Conservation (phyloP, 345 rosid genomes). For the Rubroshorea leprosula region DNA sequence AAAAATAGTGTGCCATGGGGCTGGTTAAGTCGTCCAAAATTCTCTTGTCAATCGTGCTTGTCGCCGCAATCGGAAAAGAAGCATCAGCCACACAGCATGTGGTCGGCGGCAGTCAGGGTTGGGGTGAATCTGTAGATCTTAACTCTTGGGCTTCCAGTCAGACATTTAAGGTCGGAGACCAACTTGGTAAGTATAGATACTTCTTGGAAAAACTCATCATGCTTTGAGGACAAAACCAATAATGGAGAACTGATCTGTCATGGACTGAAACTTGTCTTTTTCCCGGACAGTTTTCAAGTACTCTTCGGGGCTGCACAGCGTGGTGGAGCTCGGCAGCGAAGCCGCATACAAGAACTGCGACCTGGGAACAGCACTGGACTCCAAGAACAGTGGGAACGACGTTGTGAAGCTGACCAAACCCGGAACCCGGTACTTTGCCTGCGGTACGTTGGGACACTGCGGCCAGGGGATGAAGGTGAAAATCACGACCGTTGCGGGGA, state of each 20-base stretch:
- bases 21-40: conserved; percentile 24
- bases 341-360: conserved; percentile 75
- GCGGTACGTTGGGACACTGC: conserved; percentile 87
- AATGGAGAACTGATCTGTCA: neutral
- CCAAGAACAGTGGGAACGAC: conserved; percentile 66
- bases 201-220: too few relatives aligned
- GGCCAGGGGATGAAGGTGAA: conserved; percentile 83
- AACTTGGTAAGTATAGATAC: conserved; percentile 63
- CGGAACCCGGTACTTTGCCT: conserved; percentile 73
- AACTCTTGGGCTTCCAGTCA: conserved; percentile 59
- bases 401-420: conserved; percentile 60
- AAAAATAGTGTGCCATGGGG: conserved; percentile 13
- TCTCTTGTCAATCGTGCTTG: conserved; percentile 27
- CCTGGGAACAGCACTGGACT: conserved; percentile 56
- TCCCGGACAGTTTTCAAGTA: conserved; percentile 64
- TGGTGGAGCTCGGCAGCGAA: conserved; percentile 67
- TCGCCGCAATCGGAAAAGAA: conserved; percentile 27
- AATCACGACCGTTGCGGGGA: conserved; percentile 50
- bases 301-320: conserved; percentile 69
- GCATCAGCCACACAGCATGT: conserved; percentile 49
- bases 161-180: conserved; percentile 79
- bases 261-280: neutral
- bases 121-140: conserved; percentile 76
- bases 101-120: conserved; percentile 91
- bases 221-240: too few relatives aligned